These are phyloP conservation scores for Trichomonascus vanleenenianus DNA, from an alignment of 805 yeast species.

Conservation along the genomic window DNA sequence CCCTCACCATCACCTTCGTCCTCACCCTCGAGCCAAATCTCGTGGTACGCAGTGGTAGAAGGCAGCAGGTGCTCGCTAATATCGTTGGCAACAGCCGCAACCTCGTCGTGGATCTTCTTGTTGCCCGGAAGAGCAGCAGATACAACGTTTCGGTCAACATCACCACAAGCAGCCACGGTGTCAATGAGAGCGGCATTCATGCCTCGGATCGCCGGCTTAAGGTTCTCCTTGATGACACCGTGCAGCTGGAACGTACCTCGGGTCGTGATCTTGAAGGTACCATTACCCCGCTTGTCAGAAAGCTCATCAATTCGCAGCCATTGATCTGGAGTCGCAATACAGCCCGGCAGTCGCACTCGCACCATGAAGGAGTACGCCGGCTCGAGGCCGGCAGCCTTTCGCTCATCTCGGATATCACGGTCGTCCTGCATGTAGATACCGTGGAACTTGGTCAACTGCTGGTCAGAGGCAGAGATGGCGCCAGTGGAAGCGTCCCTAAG, in stretches of 20 bases:
- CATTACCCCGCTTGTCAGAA: slow-evolving; percentile 76
- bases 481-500: slow-evolving; percentile 78
- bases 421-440: slow-evolving; percentile 99
- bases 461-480: slow-evolving; percentile 82
- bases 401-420: slow-evolving; percentile 88
- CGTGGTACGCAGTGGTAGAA: slow-evolving; percentile 90
- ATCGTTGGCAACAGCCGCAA: slow-evolving; percentile 50
- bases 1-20: slow-evolving; percentile 64
- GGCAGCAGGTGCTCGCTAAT: slow-evolving; percentile 84
- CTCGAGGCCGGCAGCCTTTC: slow-evolving; percentile 87
- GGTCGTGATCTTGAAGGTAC: slow-evolving; percentile 88
- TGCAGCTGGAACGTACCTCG: slow-evolving; percentile 96
- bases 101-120: slow-evolving; percentile 71
- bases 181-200: slow-evolving; percentile 88
- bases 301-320: slow-evolving; percentile 82
- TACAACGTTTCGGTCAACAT: slow-evolving; percentile 94
- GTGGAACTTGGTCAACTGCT: slow-evolving; percentile 93
- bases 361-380: slow-evolving; percentile 98
- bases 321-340: slow-evolving; percentile 78
- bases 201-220: slow-evolving; percentile 86
- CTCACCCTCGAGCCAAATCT: slow-evolving; percentile 87
- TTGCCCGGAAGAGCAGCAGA: slow-evolving; percentile 82
- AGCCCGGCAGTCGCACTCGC: slow-evolving; percentile 92
- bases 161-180: slow-evolving; percentile 97
- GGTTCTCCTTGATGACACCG: slow-evolving; percentile 83